Conservation (phyloP, 768 basidiomycete species). For the Lyophyllum semitale region DNA sequence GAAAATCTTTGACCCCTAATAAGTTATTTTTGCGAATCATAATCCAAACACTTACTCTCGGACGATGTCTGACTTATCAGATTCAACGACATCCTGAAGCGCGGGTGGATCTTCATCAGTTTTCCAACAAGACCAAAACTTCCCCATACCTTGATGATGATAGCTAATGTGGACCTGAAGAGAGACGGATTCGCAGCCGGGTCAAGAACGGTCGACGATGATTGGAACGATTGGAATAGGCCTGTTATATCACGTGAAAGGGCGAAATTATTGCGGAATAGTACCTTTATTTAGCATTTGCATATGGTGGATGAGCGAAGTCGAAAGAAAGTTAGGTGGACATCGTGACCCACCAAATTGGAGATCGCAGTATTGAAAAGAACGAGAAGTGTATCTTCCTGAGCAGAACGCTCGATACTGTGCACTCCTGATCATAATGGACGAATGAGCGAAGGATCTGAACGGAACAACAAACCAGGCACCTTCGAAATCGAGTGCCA, state of each 20-base stretch:
- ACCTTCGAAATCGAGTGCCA: constrained; percentile 70
- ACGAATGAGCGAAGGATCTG: not conserved
- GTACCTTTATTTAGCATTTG: constrained; percentile 37
- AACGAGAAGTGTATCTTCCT: constrained; percentile 65
- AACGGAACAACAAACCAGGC: not conserved
- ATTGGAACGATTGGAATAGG: constrained; percentile 63
- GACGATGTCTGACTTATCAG: constrained; percentile 58
- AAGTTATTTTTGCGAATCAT: not conserved
- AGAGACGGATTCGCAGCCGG: constrained; percentile 58
- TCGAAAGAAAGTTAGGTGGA: not conserved
- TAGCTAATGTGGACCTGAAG: constrained; percentile 59
- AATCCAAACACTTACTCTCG: constrained; percentile 45
- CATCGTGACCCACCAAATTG: constrained; percentile 52
- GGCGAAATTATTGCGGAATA: constrained; percentile 69
- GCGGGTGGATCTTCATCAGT: too few species aligned
- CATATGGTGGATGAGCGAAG: not conserved
- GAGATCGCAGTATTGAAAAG: constrained; percentile 68
- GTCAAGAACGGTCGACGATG: constrained; percentile 58
- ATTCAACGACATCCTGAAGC: constrained; percentile 60
- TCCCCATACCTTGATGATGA: constrained; percentile 62
- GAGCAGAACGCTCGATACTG: constrained; percentile 62
- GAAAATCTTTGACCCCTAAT: not conserved
- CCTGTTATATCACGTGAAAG: constrained; percentile 60
- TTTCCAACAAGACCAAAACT: not conserved
- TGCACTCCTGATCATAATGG: constrained; percentile 46